Evolutionary conservation across 2,329 filamentous ascomycete species (phyloP).

Genomic region (Trichoderma lentiforme): DNA sequence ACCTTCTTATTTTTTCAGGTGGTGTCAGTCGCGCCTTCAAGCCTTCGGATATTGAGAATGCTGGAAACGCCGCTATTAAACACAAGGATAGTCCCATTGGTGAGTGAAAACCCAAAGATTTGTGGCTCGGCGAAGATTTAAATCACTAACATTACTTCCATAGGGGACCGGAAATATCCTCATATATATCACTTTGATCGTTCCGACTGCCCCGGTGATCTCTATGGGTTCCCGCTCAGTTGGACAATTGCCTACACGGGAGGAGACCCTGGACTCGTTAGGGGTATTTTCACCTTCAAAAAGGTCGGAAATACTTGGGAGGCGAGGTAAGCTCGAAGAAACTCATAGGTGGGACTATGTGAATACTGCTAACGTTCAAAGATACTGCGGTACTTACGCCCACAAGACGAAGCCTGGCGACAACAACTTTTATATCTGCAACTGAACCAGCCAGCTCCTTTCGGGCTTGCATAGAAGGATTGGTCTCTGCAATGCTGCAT

Average conservation of each 20-base stretch:
- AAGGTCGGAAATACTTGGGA: not conserved
- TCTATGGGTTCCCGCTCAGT: not conserved
- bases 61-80: not conserved
- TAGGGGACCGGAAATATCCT: not conserved
- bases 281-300: not conserved
- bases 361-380: not conserved
- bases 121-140: not conserved
- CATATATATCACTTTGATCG: not conserved
- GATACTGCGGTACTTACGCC: constrained; percentile 3
- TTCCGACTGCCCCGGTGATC: not conserved
- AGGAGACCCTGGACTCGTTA: not conserved
- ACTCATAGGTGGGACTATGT: not conserved
- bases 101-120: not conserved
- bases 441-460: not conserved
- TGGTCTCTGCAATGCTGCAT: not conserved
- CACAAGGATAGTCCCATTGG: not conserved
- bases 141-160: not conserved
- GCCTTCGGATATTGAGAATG: not conserved
- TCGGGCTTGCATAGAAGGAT: not conserved
- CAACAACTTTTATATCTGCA: not conserved
- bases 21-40: not conserved
- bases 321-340: not conserved
- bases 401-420: not conserved
- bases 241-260: not conserved
- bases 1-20: not conserved